These are phyloP conservation scores for Chrysoporthe puriensis DNA, from an alignment of 2,329 filamentous ascomycete species.

Conservation along the genomic window DNA sequence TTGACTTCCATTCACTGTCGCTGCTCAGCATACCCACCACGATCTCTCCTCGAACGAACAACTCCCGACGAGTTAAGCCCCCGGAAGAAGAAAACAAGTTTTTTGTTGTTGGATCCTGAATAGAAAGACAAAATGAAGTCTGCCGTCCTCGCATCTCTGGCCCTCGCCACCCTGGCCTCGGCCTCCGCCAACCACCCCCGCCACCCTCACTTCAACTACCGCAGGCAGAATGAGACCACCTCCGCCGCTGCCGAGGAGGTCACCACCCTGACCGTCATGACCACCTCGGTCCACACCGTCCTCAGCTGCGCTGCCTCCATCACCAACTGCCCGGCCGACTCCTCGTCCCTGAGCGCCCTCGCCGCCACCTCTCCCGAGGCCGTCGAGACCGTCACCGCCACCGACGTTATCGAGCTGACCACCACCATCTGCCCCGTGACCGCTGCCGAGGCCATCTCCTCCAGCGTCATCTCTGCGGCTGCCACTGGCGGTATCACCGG, in stretches of 20 bases:
- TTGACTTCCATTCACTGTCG: constrained; percentile 38
- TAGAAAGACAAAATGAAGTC: constrained; percentile 51
- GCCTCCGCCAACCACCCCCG: constrained; percentile 47
- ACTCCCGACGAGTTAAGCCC: background rate
- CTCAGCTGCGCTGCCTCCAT: constrained; percentile 44
- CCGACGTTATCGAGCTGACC: constrained; percentile 43
- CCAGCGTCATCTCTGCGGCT: constrained; percentile 39
- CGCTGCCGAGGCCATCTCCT: constrained; percentile 43
- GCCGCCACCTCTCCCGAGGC: constrained; percentile 34
- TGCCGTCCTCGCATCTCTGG: constrained; percentile 43
- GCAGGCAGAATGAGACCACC: constrained; percentile 34
- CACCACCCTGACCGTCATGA: constrained; percentile 45
- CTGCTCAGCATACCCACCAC: constrained; percentile 27
- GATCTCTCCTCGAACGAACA: background rate
- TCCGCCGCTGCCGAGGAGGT: constrained; percentile 26
- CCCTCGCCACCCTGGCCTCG: constrained; percentile 47
- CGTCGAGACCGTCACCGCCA: constrained; percentile 41
- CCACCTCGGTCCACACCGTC: constrained; percentile 42
- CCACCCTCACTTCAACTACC: constrained; percentile 39
- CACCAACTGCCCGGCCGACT: constrained; percentile 45
- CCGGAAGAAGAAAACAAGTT: constrained; percentile 19
- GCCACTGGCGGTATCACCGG: constrained; percentile 41
- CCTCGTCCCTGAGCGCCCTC: constrained; percentile 36
- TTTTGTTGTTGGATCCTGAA: constrained; percentile 24
- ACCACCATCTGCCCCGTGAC: constrained; percentile 49